phyloP scores from a whole-genome alignment of 2,329 filamentous ascomycete genomes.

The Talaromyces sp. region DNA sequence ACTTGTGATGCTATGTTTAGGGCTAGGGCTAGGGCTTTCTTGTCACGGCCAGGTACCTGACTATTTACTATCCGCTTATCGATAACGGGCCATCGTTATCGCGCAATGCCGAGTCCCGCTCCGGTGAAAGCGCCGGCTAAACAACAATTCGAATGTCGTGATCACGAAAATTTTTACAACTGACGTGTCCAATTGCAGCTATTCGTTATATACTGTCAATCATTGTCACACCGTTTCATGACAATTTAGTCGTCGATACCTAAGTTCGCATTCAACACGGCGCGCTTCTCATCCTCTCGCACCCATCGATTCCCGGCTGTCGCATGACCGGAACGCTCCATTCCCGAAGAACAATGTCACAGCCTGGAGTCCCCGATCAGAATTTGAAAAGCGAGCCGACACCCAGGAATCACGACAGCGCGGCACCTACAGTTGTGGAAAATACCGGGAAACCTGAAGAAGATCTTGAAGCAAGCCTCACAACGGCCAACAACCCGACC shows the following conservation, averaged over 20 bases:
- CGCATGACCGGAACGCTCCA: background rate
- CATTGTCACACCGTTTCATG: no score
- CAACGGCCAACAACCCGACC: background rate
- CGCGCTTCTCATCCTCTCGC: background rate
- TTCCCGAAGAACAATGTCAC: background rate
- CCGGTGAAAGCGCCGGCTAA: no score
- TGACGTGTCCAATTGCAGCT: background rate
- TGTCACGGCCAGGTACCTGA: background rate
- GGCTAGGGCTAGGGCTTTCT: background rate
- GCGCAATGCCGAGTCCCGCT: background rate
- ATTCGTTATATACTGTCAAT: background rate
- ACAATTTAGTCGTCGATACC: background rate
- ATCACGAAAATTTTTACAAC: background rate
- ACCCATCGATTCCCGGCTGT: background rate
- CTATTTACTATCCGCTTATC: background rate
- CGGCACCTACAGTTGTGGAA: background rate
- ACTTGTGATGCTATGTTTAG: background rate
- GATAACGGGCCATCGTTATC: background rate
- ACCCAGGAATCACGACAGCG: background rate
- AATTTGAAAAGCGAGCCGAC: background rate
- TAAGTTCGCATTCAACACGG: background rate
- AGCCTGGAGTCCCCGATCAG: background rate
- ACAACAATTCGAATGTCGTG: background rate
- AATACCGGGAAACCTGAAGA: background rate
- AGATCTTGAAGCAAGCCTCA: background rate